Conservation (phyloP, 768 basidiomycete genomes). For the Artomyces pyxidatus region DNA sequence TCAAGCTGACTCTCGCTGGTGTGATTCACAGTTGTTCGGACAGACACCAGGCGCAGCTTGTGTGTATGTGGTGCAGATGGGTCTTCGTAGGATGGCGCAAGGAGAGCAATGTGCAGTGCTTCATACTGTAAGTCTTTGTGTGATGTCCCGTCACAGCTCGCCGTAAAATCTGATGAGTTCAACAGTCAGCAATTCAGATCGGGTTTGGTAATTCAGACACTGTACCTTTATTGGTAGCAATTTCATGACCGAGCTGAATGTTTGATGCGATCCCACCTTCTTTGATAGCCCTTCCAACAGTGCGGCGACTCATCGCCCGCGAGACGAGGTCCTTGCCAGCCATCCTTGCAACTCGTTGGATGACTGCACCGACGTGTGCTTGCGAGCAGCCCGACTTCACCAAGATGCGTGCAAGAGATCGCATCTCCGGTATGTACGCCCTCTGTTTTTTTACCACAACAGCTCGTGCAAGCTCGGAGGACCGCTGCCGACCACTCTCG, state of each 20-base stretch:
- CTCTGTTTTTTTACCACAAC: neutral
- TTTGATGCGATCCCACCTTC: neutral
- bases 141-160: neutral
- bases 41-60: neutral
- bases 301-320: neutral
- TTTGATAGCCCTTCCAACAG: neutral
- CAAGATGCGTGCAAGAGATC: neutral
- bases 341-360: neutral
- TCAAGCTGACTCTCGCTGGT: neutral
- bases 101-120: neutral
- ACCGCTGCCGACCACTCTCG: neutral
- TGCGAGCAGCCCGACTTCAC: neutral
- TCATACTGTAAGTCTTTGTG: neutral
- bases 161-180: neutral
- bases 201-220: neutral
- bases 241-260: neutral
- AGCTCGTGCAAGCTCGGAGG: neutral
- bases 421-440: neutral
- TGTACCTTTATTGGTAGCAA: too few relatives aligned
- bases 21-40: neutral
- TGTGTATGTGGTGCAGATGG: neutral
- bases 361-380: neutral
- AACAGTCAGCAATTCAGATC: neutral
- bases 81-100: neutral
- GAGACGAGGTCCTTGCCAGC: neutral